A percentile compares a stretch with the other conserved stretches of the same genome.
phyloP scores from a whole-genome alignment of 768 basidiomycete species.

The Pholiota molesta region DNA sequence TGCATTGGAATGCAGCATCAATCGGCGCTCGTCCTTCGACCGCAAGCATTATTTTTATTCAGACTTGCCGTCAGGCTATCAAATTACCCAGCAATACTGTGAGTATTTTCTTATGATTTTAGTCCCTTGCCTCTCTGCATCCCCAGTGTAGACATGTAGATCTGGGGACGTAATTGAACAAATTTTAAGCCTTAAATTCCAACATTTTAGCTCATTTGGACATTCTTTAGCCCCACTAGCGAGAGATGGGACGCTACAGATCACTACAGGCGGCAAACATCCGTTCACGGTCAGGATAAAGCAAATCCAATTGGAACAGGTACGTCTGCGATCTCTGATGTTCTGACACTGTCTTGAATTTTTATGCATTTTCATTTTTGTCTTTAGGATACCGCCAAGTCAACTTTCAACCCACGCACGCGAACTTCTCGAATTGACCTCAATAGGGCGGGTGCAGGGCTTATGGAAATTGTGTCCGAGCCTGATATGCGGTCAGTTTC shows the following conservation, averaged over 20 bases:
- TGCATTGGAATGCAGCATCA: slow-evolving; percentile 70
- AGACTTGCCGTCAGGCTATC: slow-evolving; percentile 92
- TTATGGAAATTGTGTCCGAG: slow-evolving; percentile 96
- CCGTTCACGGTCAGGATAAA: slow-evolving; percentile 72
- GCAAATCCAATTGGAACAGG: slow-evolving; percentile 96
- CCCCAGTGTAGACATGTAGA: too few species aligned
- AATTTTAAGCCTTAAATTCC: background rate
- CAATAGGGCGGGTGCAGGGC: slow-evolving; percentile 85
- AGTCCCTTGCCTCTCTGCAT: too few species aligned
- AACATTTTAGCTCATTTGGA: background rate
- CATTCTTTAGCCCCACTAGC: slow-evolving; percentile 73
- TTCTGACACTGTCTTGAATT: background rate
- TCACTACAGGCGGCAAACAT: slow-evolving; percentile 44
- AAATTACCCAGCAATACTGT: slow-evolving; percentile 97
- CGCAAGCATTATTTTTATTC: slow-evolving; percentile 98
- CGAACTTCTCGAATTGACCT: slow-evolving; percentile 74
- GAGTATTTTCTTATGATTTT: slow-evolving; percentile 4
- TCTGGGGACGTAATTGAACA: too few species aligned
- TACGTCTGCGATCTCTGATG: slow-evolving; percentile 31
- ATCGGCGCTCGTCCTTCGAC: slow-evolving; percentile 81
- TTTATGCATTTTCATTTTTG: slow-evolving; percentile 4
- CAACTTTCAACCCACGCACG: slow-evolving; percentile 57
- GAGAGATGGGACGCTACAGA: slow-evolving; percentile 51
- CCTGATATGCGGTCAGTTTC: slow-evolving; percentile 79
- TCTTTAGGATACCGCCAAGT: slow-evolving; percentile 87